Evolutionary conservation across 768 basidiomycete species (phyloP), one percentile per base, ranked within the genome.

Genomic region (Xerocomus brunneocitrinus): DNA sequence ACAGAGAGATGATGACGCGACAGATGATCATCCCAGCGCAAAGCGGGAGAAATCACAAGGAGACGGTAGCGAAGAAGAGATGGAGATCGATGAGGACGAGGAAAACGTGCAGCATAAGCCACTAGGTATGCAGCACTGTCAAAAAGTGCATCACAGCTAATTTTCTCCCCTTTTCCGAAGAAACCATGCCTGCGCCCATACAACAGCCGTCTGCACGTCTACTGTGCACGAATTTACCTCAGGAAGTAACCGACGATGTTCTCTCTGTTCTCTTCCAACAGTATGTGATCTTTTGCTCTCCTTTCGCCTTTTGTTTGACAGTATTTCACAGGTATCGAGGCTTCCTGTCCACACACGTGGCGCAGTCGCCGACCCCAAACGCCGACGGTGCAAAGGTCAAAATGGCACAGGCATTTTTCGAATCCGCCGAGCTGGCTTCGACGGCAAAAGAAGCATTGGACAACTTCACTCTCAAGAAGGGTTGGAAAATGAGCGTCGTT

Each of bases 71-170:
- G 92, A 84, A 50, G 88, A 88, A 66, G 91, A 93, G 73, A 95
- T 95, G 87, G 93, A 95, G 73, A 91, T 93, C 63, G 92, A 94
- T 55, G 91, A 94, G 47, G 92, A 97, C 44, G 87, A 90, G 43
- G 85, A 88, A 50, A 67, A 73, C 35, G 72, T 73, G 44, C 76
- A 71, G 55, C 70, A 69, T 55, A 68, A 62, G 55, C 68, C 72
- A 59, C 61, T 74, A 59, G 79, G 82, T 84, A 76, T 67, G 80
- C 76, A 62, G 57, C 63, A 32, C 47, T 66, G 39, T 49, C 54
- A 25, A 24, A 3, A 25, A 6, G 28, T 34, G 24, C 30, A 31
- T 46, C 32, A 13, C 35, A 13, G 49, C 65, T 66, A 41, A 61
- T 38, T 39, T 47, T 40, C 25, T 3, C 58, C 61, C 63, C 57